Percentiles rank a stretch among this genome's conserved stretches.
Evolutionary conservation across 1,139 yeast species (phyloP).

Genomic region (Kodamaea suecica): DNA sequence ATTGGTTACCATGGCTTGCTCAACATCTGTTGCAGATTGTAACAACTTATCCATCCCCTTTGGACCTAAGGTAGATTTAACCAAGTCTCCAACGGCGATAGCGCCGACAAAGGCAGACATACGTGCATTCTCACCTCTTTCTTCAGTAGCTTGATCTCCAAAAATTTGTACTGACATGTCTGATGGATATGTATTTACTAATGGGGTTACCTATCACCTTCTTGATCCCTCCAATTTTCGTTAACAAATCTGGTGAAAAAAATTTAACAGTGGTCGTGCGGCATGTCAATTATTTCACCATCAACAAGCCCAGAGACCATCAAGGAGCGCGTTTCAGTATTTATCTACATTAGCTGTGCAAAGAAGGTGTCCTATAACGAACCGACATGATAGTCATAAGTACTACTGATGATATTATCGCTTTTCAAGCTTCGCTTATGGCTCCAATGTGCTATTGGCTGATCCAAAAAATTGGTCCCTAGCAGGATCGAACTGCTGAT

Average conservation of each 20-base stretch:
- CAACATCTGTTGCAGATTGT: slow-evolving; percentile 79
- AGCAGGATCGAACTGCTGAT: slow-evolving; percentile 37
- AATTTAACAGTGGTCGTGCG: neutral
- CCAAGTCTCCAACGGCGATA: slow-evolving; percentile 96
- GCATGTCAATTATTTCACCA: neutral
- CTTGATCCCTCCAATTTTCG: slow-evolving; percentile 1
- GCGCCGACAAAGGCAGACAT: slow-evolving; percentile 97
- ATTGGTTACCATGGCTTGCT: slow-evolving; percentile 77
- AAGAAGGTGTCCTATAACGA: too few species aligned
- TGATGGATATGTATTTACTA: neutral
- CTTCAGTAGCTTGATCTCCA: slow-evolving; percentile 97
- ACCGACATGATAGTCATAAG: too few species aligned
- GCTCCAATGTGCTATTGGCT: too few species aligned
- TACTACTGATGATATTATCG: too few species aligned
- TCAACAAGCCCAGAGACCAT: neutral
- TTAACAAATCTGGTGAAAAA: slow-evolving; percentile 3
- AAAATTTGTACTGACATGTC: slow-evolving; percentile 81
- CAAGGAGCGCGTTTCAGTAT: too few species aligned
- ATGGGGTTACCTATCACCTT: neutral
- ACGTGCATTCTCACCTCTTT: slow-evolving; percentile 97
- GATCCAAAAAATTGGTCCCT: slow-evolving; percentile 23
- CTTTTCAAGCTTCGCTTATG: too few species aligned
- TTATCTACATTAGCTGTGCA: too few species aligned
- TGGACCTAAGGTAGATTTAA: slow-evolving; percentile 94
- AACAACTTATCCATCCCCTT: slow-evolving; percentile 97